Evolutionary conservation across 805 yeast species (phyloP).

Genomic region (Kluyveromyces siamensis): DNA sequence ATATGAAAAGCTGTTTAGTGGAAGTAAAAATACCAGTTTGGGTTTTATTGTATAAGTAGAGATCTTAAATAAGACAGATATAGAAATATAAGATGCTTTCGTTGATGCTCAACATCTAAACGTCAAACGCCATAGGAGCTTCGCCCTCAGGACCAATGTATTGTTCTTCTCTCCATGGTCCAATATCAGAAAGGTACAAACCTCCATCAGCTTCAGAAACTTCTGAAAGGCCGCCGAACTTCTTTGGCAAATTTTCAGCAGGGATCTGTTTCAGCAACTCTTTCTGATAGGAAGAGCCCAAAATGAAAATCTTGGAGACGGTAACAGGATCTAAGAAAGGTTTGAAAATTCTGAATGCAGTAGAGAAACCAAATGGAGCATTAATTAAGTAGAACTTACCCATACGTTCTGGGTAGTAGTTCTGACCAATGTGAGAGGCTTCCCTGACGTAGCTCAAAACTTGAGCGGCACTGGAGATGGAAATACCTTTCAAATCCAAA

Average conservation of each 20-base stretch:
- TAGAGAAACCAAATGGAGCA: constrained; percentile 95
- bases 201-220: constrained; percentile 67
- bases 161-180: constrained; percentile 93
- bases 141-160: constrained; percentile 93
- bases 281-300: constrained; percentile 68
- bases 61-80: neutral
- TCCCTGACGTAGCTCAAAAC: constrained; percentile 85
- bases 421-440: constrained; percentile 91
- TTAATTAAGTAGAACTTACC: constrained; percentile 93
- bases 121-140: constrained; percentile 56
- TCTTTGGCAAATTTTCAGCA: constrained; percentile 79
- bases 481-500: constrained; percentile 89
- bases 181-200: constrained; percentile 77
- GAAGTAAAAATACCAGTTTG: no score
- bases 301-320: constrained; percentile 84
- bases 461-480: constrained; percentile 72
- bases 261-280: constrained; percentile 91
- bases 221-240: constrained; percentile 79
- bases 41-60: neutral
- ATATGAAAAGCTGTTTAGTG: no score
- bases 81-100: neutral
- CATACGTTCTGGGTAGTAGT: constrained; percentile 98
- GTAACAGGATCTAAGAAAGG: constrained; percentile 97
- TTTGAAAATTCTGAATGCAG: constrained; percentile 85
- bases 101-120: neutral